Percentiles rank a stretch among this genome's conserved stretches.
phyloP scores from a whole-genome alignment of 2,329 filamentous ascomycete species.

The Penicillium corylophilum region DNA sequence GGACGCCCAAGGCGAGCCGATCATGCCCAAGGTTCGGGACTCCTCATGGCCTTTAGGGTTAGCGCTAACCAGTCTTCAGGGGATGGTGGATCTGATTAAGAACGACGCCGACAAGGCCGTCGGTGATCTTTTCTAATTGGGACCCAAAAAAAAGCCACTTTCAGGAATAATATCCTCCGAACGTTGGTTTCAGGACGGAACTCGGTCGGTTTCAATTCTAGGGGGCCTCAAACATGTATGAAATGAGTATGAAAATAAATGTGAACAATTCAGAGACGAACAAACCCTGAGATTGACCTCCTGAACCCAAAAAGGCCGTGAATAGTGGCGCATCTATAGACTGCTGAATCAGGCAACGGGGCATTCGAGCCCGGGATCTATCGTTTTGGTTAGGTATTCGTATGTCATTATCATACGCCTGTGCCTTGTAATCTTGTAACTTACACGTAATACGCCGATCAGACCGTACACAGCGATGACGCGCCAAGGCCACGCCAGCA shows the following conservation, averaged over 20 bases:
- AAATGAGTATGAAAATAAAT: background rate
- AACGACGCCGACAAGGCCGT: conserved; percentile 92
- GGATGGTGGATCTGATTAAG: conserved; percentile 91
- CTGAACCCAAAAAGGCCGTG: background rate
- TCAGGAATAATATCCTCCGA: background rate
- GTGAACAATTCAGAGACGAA: background rate
- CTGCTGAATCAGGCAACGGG: conserved; percentile 9
- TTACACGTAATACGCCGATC: conserved; percentile 4
- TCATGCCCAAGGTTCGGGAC: conserved; percentile 77
- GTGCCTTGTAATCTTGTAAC: background rate
- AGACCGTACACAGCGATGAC: background rate
- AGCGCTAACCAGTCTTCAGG: conserved; percentile 51
- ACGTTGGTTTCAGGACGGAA: background rate
- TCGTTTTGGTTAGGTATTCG: background rate
- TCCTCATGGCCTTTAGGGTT: background rate
- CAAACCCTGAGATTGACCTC: background rate
- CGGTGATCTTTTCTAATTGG: conserved; percentile 71
- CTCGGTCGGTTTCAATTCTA: background rate
- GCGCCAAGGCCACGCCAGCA: conserved; percentile 19
- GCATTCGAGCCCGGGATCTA: background rate
- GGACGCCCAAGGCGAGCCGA: conserved; percentile 69
- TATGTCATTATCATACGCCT: background rate
- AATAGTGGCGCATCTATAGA: conserved; percentile 17
- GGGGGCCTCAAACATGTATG: background rate
- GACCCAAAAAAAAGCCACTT: background rate